phyloP scores from a whole-genome alignment of 345 rosid species.

The Hibiscus tridactylites region DNA sequence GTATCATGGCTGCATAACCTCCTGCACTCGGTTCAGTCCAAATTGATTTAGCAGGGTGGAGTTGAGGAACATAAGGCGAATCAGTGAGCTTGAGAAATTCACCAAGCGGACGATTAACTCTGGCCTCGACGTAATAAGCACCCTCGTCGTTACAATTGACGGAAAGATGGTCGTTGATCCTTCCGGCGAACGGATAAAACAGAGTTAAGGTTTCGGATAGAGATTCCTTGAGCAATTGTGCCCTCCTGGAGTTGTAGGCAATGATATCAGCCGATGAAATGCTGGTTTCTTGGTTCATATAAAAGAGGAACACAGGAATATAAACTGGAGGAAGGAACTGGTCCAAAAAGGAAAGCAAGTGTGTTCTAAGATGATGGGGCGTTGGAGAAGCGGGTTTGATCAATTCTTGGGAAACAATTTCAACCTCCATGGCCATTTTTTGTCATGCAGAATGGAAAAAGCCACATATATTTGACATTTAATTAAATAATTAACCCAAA shows the following conservation, averaged over 20 bases:
- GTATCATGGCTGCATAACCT: constrained; percentile 3
- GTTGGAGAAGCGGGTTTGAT: constrained; percentile 10
- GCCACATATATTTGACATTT: not conserved
- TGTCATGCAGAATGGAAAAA: not conserved
- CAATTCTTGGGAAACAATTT: not conserved
- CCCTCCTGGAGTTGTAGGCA: not conserved
- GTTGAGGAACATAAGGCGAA: not conserved
- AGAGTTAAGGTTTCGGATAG: constrained; percentile 9
- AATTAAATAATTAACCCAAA: no score
- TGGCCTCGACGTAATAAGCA: not conserved
- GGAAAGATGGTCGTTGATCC: constrained; percentile 8
- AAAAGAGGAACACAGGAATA: not conserved
- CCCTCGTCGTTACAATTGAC: constrained; percentile 19
- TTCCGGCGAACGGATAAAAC: constrained; percentile 19
- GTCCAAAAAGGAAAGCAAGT: not conserved
- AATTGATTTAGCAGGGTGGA: not conserved
- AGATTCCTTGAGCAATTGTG: constrained; percentile 7
- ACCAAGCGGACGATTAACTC: not conserved
- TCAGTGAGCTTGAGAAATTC: not conserved
- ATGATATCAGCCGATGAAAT: not conserved
- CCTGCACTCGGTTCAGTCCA: not conserved
- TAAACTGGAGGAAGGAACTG: not conserved
- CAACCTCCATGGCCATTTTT: not conserved
- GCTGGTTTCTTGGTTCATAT: not conserved
- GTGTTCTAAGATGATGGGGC: not conserved